Evolutionary conservation across 805 yeast genomes (phyloP), one percentile per base, ranked within the genome.

Genomic region (Pichia nakasei): DNA sequence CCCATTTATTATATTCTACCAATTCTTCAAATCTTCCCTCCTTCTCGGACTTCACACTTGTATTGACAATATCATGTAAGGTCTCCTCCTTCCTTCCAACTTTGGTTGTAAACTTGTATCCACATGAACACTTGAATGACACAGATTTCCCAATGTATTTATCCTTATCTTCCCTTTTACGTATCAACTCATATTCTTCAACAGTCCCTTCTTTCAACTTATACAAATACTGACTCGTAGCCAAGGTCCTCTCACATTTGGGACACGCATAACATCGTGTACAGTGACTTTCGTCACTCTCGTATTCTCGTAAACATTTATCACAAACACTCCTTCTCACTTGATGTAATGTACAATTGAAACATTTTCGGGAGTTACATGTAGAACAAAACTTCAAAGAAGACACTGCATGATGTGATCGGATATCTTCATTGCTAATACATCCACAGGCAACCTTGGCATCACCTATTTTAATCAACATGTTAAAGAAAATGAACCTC

Each of bases 71-170:
- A 2, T 56, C 50, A 6, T 47, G 36, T 35, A 74, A 48, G 7
- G 76, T 60, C 39, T 61, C 67, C 1, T 78, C 78, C 42, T 62
- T 69, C 19, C 57, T 53, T 8, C 72, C 60, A 5, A 64, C 44
- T 1, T 60, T 63, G 1, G 77, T 67, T n/a, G 49, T 43, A 43
- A 63, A 73, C 17, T 50, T 44, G 45, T 62, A 73, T 0, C 12
- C 24, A 56, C 65, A 74, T 4, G 50, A 47, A 52, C 80, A 74
- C 13, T 48, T 49, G 43, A 73, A 70, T 8, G 41, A 43, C 46
- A 72, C 73, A 3, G 57, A 43, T 48, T 70, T 72, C 15, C 59
- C 58, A 18, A 46, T 48, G 15, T 49, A 46, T 22, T 46, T 50
- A 13, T 20, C 34, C 7, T 39, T 38, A 12, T 32, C 43, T 13